phyloP scores from a whole-genome alignment of 176 grass and related monocot genomes.

The Elymus sibiricus region DNA sequence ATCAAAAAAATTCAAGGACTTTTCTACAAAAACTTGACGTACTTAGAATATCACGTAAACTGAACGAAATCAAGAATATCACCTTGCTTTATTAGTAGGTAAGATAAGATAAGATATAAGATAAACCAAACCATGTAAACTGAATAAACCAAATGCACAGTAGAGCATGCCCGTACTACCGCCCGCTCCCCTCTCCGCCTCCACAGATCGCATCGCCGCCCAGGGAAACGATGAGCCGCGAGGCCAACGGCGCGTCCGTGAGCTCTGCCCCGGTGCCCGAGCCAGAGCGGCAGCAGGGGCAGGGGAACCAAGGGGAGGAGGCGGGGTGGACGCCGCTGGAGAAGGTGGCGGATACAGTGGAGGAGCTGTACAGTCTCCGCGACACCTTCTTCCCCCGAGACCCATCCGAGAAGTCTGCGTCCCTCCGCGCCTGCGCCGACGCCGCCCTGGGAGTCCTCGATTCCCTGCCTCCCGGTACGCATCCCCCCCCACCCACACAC shows the following conservation, averaged over 20 bases:
- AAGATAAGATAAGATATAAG: no score
- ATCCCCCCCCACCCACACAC: no score
- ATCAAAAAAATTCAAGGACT: no score
- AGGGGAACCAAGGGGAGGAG: neutral
- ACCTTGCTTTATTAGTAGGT: no score
- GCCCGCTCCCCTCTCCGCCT: neutral
- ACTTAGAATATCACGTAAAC: no score
- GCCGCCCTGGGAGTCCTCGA: neutral
- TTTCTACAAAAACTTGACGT: no score
- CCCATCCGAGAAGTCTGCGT: neutral
- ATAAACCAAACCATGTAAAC: no score
- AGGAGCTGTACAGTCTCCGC: neutral
- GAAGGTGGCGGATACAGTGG: neutral
- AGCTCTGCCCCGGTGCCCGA: neutral
- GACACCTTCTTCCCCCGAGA: neutral
- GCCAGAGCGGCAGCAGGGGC: neutral
- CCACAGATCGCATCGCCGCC: neutral
- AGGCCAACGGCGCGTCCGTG: neutral
- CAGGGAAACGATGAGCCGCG: neutral
- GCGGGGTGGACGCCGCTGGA: neutral
- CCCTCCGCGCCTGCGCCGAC: neutral
- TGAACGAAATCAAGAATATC: no score
- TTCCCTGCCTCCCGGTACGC: neutral
- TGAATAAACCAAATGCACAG: no score
- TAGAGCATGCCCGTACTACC: neutral